These are phyloP conservation scores for Metschnikowia hibisci DNA, from an alignment of 805 yeast genomes.

Conservation along the genomic window DNA sequence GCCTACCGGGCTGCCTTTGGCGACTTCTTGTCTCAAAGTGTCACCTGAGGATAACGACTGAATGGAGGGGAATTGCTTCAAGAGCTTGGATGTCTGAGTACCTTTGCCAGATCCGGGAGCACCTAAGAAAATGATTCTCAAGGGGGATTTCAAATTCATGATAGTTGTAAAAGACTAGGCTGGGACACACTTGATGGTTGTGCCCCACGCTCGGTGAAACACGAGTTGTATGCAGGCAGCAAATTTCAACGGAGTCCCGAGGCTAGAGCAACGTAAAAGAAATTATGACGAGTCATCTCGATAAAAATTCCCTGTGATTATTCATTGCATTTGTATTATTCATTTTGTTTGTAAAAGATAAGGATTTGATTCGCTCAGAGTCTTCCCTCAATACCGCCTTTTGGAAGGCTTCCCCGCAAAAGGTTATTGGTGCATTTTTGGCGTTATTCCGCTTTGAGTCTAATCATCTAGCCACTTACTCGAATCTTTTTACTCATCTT, in stretches of 20 bases:
- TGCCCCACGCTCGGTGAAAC: background rate
- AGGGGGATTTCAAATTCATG: conserved; percentile 9
- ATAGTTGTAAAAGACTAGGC: background rate
- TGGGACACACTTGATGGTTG: background rate
- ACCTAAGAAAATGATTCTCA: conserved; percentile 68
- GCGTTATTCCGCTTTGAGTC: too few relatives aligned
- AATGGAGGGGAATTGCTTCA: conserved; percentile 50
- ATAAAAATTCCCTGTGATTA: too few relatives aligned
- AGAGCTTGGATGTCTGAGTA: conserved; percentile 69
- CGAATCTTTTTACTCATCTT: conserved; percentile 34
- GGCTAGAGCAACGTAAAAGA: too few relatives aligned
- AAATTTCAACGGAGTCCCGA: too few relatives aligned
- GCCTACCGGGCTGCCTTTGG: conserved; percentile 52
- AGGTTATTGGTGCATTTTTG: too few relatives aligned
- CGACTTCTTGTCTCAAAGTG: conserved; percentile 65
- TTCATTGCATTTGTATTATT: too few relatives aligned
- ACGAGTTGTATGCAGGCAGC: too few relatives aligned
- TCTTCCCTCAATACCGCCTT: too few relatives aligned
- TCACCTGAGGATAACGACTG: conserved; percentile 80
- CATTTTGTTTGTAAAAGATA: too few relatives aligned
- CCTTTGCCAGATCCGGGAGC: conserved; percentile 98
- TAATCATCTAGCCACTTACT: background rate
- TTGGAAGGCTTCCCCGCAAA: too few relatives aligned
- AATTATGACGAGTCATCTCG: too few relatives aligned
- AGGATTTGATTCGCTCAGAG: too few relatives aligned